Percentiles rank a stretch among this genome's conserved stretches.
Evolutionary conservation across 345 rosid genomes (phyloP).

Genomic region (Odontarrhena argentea): DNA sequence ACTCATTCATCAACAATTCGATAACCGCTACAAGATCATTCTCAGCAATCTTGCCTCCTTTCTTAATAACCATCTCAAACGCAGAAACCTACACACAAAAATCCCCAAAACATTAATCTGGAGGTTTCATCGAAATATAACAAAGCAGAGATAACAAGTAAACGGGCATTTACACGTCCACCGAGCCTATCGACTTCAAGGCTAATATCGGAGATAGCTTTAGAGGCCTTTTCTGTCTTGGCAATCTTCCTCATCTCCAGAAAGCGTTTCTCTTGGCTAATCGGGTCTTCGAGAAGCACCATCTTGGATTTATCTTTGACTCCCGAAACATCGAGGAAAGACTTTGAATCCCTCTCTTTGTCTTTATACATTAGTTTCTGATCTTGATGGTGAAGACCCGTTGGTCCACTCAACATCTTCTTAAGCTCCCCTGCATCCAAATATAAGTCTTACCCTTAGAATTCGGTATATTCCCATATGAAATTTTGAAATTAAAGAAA

Average conservation of each 20-base stretch:
- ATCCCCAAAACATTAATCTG: background rate
- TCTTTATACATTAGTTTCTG: constrained; percentile 89
- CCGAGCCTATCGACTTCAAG: constrained; percentile 87
- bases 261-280: constrained; percentile 84
- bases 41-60: constrained; percentile 85
- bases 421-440: constrained; percentile 85
- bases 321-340: constrained; percentile 81
- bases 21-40: constrained; percentile 62
- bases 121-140: background rate
- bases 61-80: constrained; percentile 61
- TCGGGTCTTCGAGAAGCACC: constrained; percentile 80
- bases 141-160: background rate
- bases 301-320: constrained; percentile 93
- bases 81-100: constrained; percentile 70
- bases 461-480: too few species aligned
- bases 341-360: constrained; percentile 92
- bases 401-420: constrained; percentile 84
- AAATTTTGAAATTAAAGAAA: too few species aligned
- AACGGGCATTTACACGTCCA: constrained; percentile 58
- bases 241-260: constrained; percentile 84
- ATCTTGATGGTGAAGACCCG: constrained; percentile 90
- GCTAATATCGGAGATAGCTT: constrained; percentile 86
- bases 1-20: constrained; percentile 90
- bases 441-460: too few species aligned
- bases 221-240: constrained; percentile 85